Conservation (phyloP, 2,329 filamentous ascomycete species). For the Xylaria digitata region DNA sequence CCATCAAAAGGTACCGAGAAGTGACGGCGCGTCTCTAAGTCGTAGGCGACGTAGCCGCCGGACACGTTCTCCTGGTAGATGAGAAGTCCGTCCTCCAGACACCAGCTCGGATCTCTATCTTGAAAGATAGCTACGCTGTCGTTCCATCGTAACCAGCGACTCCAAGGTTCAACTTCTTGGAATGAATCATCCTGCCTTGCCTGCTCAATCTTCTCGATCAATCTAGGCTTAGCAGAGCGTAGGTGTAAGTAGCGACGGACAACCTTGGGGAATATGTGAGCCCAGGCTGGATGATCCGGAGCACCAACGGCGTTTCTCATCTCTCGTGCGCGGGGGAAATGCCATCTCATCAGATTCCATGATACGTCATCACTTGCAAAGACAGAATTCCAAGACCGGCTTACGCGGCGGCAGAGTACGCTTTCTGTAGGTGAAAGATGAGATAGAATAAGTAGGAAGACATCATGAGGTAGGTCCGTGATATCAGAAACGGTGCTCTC, state of each 20-base stretch:
- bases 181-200: slow-evolving; percentile 35
- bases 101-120: slow-evolving; percentile 64
- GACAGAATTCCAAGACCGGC: slow-evolving; percentile 58
- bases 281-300: slow-evolving; percentile 52
- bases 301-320: slow-evolving; percentile 50
- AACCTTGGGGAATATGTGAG: slow-evolving; percentile 60
- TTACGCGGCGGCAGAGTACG: slow-evolving; percentile 64
- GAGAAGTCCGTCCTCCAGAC: slow-evolving; percentile 63
- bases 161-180: slow-evolving; percentile 58
- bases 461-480: slow-evolving; percentile 64
- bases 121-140: slow-evolving; percentile 57
- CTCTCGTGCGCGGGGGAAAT: slow-evolving; percentile 66
- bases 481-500: slow-evolving; percentile 48
- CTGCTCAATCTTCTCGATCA: slow-evolving; percentile 58
- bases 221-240: slow-evolving; percentile 58
- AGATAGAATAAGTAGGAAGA: slow-evolving; percentile 66
- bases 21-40: slow-evolving; percentile 59
- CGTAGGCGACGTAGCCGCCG: slow-evolving; percentile 58
- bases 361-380: slow-evolving; percentile 62
- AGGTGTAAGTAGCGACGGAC: slow-evolving; percentile 67
- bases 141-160: slow-evolving; percentile 57
- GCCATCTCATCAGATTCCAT: slow-evolving; percentile 59
- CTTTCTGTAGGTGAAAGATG: slow-evolving; percentile 63
- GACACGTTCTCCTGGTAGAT: slow-evolving; percentile 59
- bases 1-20: slow-evolving; percentile 63